These are phyloP conservation scores for Amphibolis antarctica DNA, from an alignment of 106 monocot species.

Conservation along the genomic window DNA sequence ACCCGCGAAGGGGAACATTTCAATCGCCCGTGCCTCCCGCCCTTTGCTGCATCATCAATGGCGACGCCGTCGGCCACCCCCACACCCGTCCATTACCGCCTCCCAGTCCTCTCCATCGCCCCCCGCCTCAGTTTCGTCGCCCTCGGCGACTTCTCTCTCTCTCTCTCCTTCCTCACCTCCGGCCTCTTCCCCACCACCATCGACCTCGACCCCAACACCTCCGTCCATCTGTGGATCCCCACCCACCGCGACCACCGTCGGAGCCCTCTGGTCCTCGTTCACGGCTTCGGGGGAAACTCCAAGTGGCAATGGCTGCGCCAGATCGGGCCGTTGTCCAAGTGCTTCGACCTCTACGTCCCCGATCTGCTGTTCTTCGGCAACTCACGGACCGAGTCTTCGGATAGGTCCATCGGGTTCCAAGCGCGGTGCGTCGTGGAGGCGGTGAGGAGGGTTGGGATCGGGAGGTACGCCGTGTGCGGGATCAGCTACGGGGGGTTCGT, in stretches of 20 bases:
- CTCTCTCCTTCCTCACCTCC: constrained; percentile 13
- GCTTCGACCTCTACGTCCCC: constrained; percentile 31
- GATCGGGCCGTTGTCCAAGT: constrained; percentile 13
- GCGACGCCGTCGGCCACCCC: too few relatives aligned
- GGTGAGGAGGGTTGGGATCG: constrained; percentile 14
- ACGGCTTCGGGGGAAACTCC: constrained; percentile 34
- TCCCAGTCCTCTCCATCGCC: not conserved
- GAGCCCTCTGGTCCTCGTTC: constrained; percentile 20
- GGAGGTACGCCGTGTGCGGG: constrained; percentile 7
- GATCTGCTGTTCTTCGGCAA: constrained; percentile 33
- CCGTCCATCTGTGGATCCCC: constrained; percentile 23
- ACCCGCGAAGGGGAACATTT: too few relatives aligned
- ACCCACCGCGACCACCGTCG: constrained; percentile 1
- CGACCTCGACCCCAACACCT: constrained; percentile 13
- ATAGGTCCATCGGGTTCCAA: constrained; percentile 23
- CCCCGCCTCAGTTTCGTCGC: constrained; percentile 18
- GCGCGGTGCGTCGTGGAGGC: constrained; percentile 13
- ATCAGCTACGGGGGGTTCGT: constrained; percentile 40
- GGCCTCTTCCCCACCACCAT: constrained; percentile 15
- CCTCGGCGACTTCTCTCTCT: constrained; percentile 8
- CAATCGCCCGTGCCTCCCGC: too few relatives aligned
- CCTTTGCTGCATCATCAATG: too few relatives aligned
- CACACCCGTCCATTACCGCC: not conserved
- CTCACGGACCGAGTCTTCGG: not conserved
- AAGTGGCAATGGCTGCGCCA: constrained; percentile 31